These are phyloP conservation scores for Cladorrhinum sp. DNA, from an alignment of 2,329 filamentous ascomycete species.

Conservation along the genomic window DNA sequence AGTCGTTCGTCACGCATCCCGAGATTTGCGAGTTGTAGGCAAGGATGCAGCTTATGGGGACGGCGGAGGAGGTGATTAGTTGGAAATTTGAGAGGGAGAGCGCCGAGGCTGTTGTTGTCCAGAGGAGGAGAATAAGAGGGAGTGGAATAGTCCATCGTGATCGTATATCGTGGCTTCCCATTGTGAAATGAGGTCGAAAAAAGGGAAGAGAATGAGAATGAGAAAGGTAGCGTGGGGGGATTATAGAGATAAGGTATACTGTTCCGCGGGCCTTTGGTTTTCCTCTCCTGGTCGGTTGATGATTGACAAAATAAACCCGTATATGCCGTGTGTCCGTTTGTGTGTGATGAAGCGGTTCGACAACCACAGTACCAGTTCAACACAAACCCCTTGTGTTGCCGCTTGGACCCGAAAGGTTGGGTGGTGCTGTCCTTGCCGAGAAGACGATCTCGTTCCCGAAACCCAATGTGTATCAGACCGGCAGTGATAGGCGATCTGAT, in stretches of 20 bases:
- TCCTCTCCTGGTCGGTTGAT: background rate
- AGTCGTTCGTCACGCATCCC: slow-evolving; percentile 39
- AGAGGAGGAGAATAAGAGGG: slow-evolving; percentile 7
- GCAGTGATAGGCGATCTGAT: slow-evolving; percentile 12
- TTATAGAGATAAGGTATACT: too few relatives aligned
- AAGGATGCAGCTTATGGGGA: slow-evolving; percentile 38
- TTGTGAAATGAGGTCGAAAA: background rate
- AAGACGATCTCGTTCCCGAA: slow-evolving; percentile 10
- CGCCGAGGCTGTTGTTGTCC: slow-evolving; percentile 29
- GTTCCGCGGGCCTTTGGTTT: too few relatives aligned
- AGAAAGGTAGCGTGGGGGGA: background rate
- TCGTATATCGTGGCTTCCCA: background rate
- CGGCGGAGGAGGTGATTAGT: slow-evolving; percentile 36
- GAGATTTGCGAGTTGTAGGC: slow-evolving; percentile 42
- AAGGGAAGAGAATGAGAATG: background rate
- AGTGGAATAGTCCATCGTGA: background rate
- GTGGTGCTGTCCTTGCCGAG: slow-evolving; percentile 1
- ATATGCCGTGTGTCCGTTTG: background rate
- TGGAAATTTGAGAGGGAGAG: slow-evolving; percentile 41
- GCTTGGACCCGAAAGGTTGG: background rate
- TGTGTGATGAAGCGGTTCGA: background rate
- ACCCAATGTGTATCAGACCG: slow-evolving; percentile 20
- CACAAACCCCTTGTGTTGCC: background rate
- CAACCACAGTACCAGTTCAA: background rate
- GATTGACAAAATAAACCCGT: background rate